phyloP scores from a whole-genome alignment of 73 alveolate species.

The Halteria grandinella region DNA sequence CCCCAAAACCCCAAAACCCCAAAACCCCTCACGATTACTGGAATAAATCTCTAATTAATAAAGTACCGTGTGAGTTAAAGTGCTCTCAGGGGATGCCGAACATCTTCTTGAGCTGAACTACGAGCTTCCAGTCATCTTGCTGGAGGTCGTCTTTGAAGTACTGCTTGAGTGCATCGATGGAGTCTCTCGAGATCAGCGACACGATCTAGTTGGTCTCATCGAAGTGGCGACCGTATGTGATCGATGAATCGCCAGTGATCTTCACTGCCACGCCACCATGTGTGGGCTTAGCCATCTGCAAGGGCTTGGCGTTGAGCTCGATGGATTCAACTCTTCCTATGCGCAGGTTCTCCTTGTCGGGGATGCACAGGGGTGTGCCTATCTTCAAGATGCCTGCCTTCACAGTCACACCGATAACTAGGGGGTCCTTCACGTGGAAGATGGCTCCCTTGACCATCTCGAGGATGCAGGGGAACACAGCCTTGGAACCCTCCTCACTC shows the following conservation, averaged over 20 bases:
- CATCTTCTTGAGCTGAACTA: constrained; percentile 88
- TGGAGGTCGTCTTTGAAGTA: constrained; percentile 95
- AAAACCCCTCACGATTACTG: no score
- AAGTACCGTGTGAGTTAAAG: not conserved
- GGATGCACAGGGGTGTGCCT: constrained; percentile 97
- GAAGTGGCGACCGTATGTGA: constrained; percentile 89
- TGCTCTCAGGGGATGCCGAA: constrained; percentile 83
- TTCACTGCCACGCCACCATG: constrained; percentile 94
- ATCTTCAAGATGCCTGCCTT: constrained; percentile 91
- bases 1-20: no score
- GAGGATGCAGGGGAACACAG: constrained; percentile 95
- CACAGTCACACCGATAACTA: constrained; percentile 91
- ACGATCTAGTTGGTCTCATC: constrained; percentile 78
- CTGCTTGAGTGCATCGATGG: constrained; percentile 94
- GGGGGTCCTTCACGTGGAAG: constrained; percentile 89
- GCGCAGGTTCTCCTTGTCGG: constrained; percentile 86
- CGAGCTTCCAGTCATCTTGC: constrained; percentile 96
- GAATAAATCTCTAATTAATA: no score
- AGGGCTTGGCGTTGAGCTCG: constrained; percentile 83
- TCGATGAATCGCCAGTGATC: constrained; percentile 76
- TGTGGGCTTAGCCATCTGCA: constrained; percentile 79
- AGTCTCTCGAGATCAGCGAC: constrained; percentile 82
- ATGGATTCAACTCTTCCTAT: constrained; percentile 94
- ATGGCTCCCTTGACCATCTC: constrained; percentile 82
- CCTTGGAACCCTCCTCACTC: constrained; percentile 90